These are phyloP conservation scores for Cystobasidiaceae sp. DNA, from an alignment of 1,284 basidiomycete species.

Conservation along the genomic window DNA sequence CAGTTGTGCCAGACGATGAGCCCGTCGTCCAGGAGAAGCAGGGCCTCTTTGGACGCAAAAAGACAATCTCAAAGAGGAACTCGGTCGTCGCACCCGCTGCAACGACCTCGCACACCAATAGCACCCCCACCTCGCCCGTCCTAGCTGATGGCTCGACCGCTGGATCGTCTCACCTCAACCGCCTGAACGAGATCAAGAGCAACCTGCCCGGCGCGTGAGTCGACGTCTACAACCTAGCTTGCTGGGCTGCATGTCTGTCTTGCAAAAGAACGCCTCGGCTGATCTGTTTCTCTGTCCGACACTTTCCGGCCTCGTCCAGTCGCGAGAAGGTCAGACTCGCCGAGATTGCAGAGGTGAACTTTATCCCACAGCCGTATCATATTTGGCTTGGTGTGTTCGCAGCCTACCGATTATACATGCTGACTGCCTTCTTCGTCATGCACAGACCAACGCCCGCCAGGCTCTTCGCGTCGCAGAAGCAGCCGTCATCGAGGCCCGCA, in stretches of 20 bases:
- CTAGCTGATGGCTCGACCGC: too few species aligned
- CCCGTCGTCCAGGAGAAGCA: slow-evolving; percentile 9
- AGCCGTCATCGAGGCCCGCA: slow-evolving; percentile 15
- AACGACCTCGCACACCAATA: neutral
- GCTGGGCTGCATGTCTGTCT: too few species aligned
- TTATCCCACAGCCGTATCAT: neutral
- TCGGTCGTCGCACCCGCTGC: neutral
- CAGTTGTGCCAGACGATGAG: neutral
- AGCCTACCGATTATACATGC: neutral
- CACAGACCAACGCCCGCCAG: neutral
- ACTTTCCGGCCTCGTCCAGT: neutral
- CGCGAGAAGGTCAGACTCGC: slow-evolving; percentile 26
- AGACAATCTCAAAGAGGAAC: slow-evolving; percentile 3
- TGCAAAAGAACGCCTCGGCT: neutral
- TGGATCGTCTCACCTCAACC: neutral
- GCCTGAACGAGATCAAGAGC: neutral
- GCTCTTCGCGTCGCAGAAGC: slow-evolving; percentile 6
- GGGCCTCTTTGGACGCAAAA: slow-evolving; percentile 22
- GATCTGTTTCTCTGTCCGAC: neutral
- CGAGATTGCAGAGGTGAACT: slow-evolving; percentile 15
- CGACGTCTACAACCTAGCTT: neutral
- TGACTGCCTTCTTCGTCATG: neutral
- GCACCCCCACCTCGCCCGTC: neutral
- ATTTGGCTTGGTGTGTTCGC: neutral
- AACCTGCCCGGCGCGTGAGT: slow-evolving; percentile 8